phyloP scores from a whole-genome alignment of 179 eudicot genomes.

The Beta macrorhiza region DNA sequence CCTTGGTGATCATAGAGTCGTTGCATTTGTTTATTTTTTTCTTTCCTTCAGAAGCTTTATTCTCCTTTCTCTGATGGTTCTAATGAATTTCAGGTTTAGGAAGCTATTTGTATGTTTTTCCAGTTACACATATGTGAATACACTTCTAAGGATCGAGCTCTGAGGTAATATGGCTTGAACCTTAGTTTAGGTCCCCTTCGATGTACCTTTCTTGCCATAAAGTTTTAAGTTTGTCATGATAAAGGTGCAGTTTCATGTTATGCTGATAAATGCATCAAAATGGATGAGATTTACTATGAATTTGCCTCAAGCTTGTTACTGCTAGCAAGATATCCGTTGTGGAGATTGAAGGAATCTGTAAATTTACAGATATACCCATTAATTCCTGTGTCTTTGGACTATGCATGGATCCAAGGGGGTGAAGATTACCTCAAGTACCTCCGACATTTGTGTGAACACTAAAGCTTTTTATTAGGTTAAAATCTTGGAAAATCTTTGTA shows the following conservation, averaged over 20 bases:
- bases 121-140: constrained; percentile 70
- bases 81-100: constrained; percentile 53
- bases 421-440: too few species aligned
- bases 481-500: too few species aligned
- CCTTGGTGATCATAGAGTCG: neutral
- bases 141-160: constrained; percentile 46
- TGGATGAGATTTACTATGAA: neutral
- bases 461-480: too few species aligned
- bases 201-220: neutral
- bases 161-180: constrained; percentile 18
- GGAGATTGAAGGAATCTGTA: neutral
- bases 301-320: neutral
- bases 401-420: neutral
- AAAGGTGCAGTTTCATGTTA: too few species aligned
- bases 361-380: neutral
- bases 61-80: neutral
- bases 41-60: neutral
- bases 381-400: neutral
- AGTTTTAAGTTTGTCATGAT: neutral
- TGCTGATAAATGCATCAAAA: neutral
- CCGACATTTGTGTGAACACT: too few species aligned
- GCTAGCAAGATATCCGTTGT: neutral
- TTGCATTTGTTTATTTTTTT: neutral
- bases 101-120: constrained; percentile 69
- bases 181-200: neutral